Percentiles rank a stretch among this genome's conserved stretches.
These are phyloP conservation scores for Podila epigama DNA, from an alignment of 192 early-diverging fungal species.

Conservation along the genomic window DNA sequence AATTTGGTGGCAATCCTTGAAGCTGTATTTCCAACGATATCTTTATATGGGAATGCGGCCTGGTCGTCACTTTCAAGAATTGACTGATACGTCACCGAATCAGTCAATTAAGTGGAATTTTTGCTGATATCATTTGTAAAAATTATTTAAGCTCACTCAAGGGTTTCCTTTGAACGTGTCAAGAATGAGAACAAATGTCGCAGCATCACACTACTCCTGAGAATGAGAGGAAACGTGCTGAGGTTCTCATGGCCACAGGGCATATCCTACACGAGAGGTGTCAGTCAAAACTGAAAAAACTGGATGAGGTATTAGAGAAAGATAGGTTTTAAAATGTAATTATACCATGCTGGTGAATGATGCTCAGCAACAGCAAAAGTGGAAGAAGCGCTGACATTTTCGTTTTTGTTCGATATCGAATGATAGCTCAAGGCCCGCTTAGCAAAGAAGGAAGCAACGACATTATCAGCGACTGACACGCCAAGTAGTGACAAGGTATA, in stretches of 20 bases:
- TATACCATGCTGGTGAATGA: not conserved
- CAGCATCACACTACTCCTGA: not conserved
- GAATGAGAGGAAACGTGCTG: slow-evolving; percentile 9
- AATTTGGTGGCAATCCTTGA: no score
- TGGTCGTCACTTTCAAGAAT: no score
- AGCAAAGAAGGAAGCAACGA: not conserved
- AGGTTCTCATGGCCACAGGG: slow-evolving; percentile 10
- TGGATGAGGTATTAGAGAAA: slow-evolving; percentile 16
- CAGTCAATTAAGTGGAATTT: no score
- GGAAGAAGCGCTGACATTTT: no score
- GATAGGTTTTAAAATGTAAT: not conserved
- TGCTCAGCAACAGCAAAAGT: not conserved
- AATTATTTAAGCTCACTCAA: no score
- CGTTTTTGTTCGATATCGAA: not conserved
- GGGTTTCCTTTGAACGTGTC: no score
- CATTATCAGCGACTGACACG: not conserved
- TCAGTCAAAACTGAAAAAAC: slow-evolving; percentile 7
- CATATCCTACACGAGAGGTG: slow-evolving; percentile 28
- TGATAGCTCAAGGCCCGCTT: slow-evolving; percentile 1
- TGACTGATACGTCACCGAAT: no score
- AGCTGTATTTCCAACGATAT: no score
- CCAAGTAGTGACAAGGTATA: not conserved
- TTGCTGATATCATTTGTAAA: no score
- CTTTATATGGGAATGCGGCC: no score
- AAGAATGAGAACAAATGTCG: no score